Base-by-base conservation (phyloP, 169 alveolate genomes). In the Plasmodium gaboni region DNA sequence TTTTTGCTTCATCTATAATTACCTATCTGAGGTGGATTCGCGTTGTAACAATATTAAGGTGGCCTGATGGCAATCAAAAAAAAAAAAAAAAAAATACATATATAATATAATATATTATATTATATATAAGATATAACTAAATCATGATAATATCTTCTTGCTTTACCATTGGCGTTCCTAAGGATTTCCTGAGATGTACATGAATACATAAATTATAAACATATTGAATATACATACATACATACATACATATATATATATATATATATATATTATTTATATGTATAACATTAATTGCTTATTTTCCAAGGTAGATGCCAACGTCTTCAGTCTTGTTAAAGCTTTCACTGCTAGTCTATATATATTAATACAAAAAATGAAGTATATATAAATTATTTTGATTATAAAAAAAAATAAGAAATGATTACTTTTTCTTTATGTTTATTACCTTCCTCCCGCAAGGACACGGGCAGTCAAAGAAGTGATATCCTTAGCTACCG, bases 11-110 rank as follows among this genome's bases (percentile, higher is more conserved):
- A 12, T 50, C 3, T 42, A 3, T 44, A 15, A 28, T 1, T 68
- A 83, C 91, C 91, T 83, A 38, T 83, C 91, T 46, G 91, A 83
- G 15, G 91, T 83, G 1, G 85, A 53, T 68, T 83, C 91, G 17
- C 91, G 19, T 68, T 83, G 91, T 42, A 83, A 55, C 73, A 83
- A 38, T 67, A 83, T 83, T 26, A 83, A 59, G 19, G 91, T 61
- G 24, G 91, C 91, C 91, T 83, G 46, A 71, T 53, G 13, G 17
- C 28, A 44, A 15, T 28, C 12, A 67, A 44, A 22, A 69, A 51
- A 42, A 32, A 64, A 28, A 8, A 50, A 65, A 42, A 50, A 42
- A 22, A 19, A 9, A 9, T 1, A 42, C 28, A 32, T 67, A 76
- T 42, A 10, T 22, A 64, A 44, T 26, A 55, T 38, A 19, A 17